Evolutionary conservation across 148 eudicot genomes (phyloP).

Genomic region (Rheum nobile): DNA sequence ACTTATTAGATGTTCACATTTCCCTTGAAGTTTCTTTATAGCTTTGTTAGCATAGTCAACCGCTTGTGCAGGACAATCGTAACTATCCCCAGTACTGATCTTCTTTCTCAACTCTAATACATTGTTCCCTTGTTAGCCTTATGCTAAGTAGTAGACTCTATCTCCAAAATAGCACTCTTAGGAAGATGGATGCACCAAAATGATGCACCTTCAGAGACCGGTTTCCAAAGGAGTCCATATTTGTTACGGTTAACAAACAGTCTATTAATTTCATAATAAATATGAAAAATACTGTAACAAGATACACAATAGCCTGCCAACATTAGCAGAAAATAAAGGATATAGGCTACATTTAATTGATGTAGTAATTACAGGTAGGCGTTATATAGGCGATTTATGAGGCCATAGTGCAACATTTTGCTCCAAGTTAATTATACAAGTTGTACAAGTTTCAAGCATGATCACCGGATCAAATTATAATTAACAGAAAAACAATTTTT

Average conservation of each 20-base stretch:
- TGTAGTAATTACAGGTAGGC: background rate
- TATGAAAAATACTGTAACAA: background rate
- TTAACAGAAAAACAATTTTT: background rate
- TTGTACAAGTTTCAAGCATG: background rate
- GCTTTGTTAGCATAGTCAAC: constrained; percentile 25
- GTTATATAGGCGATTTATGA: background rate
- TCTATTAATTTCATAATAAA: background rate
- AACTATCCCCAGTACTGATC: constrained; percentile 22
- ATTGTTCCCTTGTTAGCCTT: background rate
- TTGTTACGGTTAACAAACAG: background rate
- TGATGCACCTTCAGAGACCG: background rate
- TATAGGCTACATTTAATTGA: background rate
- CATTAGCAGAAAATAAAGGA: background rate
- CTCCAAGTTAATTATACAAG: background rate
- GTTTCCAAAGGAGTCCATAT: background rate
- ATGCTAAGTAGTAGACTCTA: background rate
- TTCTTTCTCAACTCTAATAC: too few relatives aligned
- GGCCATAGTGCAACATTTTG: background rate
- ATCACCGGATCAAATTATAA: background rate
- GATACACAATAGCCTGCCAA: background rate
- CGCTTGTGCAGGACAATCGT: constrained; percentile 29
- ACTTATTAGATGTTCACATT: constrained; percentile 27
- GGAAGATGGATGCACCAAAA: background rate
- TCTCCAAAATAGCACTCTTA: background rate
- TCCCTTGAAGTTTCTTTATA: constrained; percentile 17